phyloP scores from a whole-genome alignment of 2,329 filamentous ascomycete genomes.

The Curvularia sp. region DNA sequence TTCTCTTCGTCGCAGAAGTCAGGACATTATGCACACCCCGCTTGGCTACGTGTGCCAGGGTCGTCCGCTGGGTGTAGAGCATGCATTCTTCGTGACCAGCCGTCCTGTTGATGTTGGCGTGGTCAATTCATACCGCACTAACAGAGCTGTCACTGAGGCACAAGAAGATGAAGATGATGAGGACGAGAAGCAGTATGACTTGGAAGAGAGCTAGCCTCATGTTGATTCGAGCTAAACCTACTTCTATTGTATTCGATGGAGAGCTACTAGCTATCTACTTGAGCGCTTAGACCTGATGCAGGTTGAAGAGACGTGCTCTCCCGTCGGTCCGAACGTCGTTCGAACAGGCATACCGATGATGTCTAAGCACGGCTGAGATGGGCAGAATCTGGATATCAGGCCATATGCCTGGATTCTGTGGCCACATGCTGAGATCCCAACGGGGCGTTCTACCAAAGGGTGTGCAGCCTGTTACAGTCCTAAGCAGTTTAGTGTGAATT shows the following conservation, averaged over 20 bases:
- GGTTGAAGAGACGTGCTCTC: too few species aligned
- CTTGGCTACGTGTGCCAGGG: constrained; percentile 62
- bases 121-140: constrained; percentile 6
- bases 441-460: too few species aligned
- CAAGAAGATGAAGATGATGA: constrained; percentile 4
- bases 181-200: constrained; percentile 1
- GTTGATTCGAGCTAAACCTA: background rate
- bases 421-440: too few species aligned
- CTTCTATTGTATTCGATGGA: background rate
- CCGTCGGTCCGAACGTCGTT: too few species aligned
- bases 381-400: too few species aligned
- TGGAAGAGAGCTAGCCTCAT: constrained; percentile 1
- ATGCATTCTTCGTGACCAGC: constrained; percentile 57
- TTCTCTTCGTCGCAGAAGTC: constrained; percentile 57
- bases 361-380: too few species aligned
- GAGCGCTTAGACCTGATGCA: too few species aligned
- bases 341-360: too few species aligned
- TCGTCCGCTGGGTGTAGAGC: constrained; percentile 52
- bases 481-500: too few species aligned
- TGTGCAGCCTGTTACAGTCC: too few species aligned
- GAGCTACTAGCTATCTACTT: too few species aligned
- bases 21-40: constrained; percentile 63
- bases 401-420: too few species aligned
- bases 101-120: constrained; percentile 6
- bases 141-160: constrained; percentile 1